Evolutionary conservation across 805 yeast species (phyloP).

Genomic region (Soucietia sequanensis): DNA sequence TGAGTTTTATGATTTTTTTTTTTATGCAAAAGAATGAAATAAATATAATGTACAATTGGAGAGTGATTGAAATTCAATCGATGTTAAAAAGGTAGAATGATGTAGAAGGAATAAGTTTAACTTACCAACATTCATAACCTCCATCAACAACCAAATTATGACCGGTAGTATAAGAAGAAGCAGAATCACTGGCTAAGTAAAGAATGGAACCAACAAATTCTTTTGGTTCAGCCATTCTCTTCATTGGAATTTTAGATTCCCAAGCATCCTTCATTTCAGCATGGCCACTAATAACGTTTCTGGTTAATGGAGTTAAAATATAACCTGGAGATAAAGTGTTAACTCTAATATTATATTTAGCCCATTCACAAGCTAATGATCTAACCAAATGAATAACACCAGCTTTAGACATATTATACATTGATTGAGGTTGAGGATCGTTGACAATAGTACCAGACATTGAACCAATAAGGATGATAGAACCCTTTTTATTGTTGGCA

Average conservation of each 20-base stretch:
- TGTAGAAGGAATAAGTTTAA: no score
- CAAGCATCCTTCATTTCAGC: conserved; percentile 65
- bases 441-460: conserved; percentile 78
- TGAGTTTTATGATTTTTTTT: no score
- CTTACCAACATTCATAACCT: conserved; percentile 80
- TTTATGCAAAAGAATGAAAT: no score
- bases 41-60: no score
- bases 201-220: conserved; percentile 77
- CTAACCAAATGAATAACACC: conserved; percentile 80
- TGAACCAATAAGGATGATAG: conserved; percentile 70
- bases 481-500: conserved; percentile 53
- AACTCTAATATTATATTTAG: conserved; percentile 70
- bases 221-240: conserved; percentile 81
- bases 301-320: conserved; percentile 75
- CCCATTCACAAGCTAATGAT: conserved; percentile 82
- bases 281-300: conserved; percentile 62
- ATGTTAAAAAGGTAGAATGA: no score
- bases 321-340: conserved; percentile 80
- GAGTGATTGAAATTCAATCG: no score
- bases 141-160: conserved; percentile 82
- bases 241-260: conserved; percentile 72
- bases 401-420: conserved; percentile 84
- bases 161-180: conserved; percentile 80
- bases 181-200: conserved; percentile 68
- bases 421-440: conserved; percentile 77